Evolutionary conservation across 176 grass and related monocot species (phyloP), one percentile per base, ranked within the genome.

Genomic region (Phoenix dactylifera): DNA sequence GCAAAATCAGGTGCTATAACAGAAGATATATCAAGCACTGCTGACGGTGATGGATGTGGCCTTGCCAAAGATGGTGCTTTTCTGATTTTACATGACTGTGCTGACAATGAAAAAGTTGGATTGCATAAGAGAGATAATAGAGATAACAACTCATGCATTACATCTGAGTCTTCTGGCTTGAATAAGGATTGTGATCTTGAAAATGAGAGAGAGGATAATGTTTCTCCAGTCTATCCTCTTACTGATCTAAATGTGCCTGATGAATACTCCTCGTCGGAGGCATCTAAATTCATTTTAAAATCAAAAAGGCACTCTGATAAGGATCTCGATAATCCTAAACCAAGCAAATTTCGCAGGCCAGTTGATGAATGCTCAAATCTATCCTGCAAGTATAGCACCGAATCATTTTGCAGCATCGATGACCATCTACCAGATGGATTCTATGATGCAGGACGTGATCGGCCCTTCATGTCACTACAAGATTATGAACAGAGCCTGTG

Each of bases 231-330:
- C 29, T 30, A 63, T 22, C 19, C 16, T 58, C 18, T 56, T 3
- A 20, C 52, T 69, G 24, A 50, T 48, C 52, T 18, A 53, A 72
- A 82, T 58, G 58, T 54, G 57, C 44, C 59, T 59, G 64, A 76
- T 58, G 75, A 82, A 7, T 65, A 64, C 26, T 26, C 52, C n/a
- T 67, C 58, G 64, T 65, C 55, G 28, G 79, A 73, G 28, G 15
- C 49, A 57, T 70, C 81, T 57, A 98, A 90, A 59, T 78, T 64
- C 35, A 77, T 74, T 39, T 73, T 59, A 24, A 88, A 85, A 73
- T 88, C 93, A 32, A 98, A 98, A 79, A 88, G 93, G 26, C 87
- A 98, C 76, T 88, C 93, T 76, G 93, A 98, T 77, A 78, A 79
- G 76, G 93, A 98, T 60, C 78, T 66, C 12, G 77, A 74, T 50